Evolutionary conservation across 129 eudicot genomes (phyloP).

Genomic region (Artemisia argyi): DNA sequence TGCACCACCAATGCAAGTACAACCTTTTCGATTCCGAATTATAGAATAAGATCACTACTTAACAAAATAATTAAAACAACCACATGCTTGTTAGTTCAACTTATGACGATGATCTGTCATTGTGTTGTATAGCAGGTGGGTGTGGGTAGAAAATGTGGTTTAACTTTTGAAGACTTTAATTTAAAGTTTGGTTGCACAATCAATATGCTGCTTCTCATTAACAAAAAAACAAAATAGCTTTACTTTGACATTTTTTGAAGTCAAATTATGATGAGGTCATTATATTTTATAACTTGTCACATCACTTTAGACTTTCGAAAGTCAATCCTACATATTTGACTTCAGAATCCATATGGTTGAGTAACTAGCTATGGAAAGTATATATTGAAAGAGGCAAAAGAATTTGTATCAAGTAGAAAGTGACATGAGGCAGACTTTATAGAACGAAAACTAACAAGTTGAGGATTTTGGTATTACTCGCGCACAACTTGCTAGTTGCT

Average conservation of each 20-base stretch:
- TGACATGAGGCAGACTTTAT: neutral
- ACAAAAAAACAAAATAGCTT: neutral
- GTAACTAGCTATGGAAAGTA: conserved; percentile 1
- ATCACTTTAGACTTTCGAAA: conserved; percentile 11
- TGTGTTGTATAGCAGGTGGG: conserved; percentile 26
- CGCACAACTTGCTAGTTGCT: too few relatives aligned
- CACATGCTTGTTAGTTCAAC: conserved; percentile 37
- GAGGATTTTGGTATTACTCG: neutral
- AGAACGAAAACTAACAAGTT: neutral
- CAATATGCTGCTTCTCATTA: conserved; percentile 23
- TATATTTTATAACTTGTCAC: conserved; percentile 7
- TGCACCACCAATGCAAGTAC: conserved; percentile 5
- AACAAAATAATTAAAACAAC: conserved; percentile 6
- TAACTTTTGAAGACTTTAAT: conserved; percentile 19
- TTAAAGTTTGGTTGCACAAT: conserved; percentile 20
- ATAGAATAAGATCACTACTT: conserved; percentile 13
- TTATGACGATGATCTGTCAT: neutral
- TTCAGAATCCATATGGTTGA: neutral
- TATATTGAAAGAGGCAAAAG: neutral
- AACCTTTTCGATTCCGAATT: conserved; percentile 18
- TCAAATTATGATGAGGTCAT: conserved; percentile 33
- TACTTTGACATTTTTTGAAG: conserved; percentile 18
- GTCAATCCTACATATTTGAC: conserved; percentile 32
- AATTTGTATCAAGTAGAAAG: neutral
- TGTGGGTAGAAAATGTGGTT: conserved; percentile 27